These are phyloP conservation scores for Neonectria faginata DNA, from an alignment of 2,329 filamentous ascomycete genomes.

Conservation along the genomic window DNA sequence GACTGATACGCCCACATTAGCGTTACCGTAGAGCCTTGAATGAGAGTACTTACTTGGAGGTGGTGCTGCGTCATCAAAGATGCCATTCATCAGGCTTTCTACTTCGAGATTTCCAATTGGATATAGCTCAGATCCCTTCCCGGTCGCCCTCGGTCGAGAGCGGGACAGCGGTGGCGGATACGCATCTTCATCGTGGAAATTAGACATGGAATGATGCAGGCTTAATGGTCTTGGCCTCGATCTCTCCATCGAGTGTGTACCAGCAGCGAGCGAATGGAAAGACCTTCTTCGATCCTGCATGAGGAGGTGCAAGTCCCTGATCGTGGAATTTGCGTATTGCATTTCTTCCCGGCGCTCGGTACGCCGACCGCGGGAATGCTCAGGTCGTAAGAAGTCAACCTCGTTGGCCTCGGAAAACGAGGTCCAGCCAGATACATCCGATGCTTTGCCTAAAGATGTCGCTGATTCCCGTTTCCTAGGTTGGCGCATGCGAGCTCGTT, in stretches of 20 bases:
- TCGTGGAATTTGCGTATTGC: slow-evolving; percentile 12
- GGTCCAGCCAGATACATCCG: slow-evolving; percentile 37
- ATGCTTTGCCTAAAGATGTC: slow-evolving; percentile 21
- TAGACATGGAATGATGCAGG: slow-evolving; percentile 37
- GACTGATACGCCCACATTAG: slow-evolving; percentile 23
- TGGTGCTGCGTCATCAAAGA: slow-evolving; percentile 35
- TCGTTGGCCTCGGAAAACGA: slow-evolving; percentile 32
- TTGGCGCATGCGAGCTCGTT: slow-evolving; percentile 12
- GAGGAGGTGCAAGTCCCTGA: slow-evolving; percentile 6
- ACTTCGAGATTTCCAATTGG: slow-evolving; percentile 36
- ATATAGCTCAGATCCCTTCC: slow-evolving; percentile 23
- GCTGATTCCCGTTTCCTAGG: slow-evolving; percentile 3
- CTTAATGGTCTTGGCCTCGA: slow-evolving; percentile 40
- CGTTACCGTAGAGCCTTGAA: background rate
- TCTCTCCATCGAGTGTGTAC: slow-evolving; percentile 19
- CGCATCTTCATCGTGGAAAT: slow-evolving; percentile 25
- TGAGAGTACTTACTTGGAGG: slow-evolving; percentile 30
- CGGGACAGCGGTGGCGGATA: slow-evolving; percentile 35
- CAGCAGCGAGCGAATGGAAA: slow-evolving; percentile 38
- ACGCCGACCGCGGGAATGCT: slow-evolving; percentile 14
- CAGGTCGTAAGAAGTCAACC: slow-evolving; percentile 18
- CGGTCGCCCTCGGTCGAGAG: slow-evolving; percentile 36
- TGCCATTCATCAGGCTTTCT: slow-evolving; percentile 33
- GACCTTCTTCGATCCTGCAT: slow-evolving; percentile 38
- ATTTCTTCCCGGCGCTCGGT: slow-evolving; percentile 27